A percentile compares a stretch with the other conserved stretches of the same genome.
Evolutionary conservation across 805 yeast genomes (phyloP).

Genomic region (Alloascoidea hylecoeti): DNA sequence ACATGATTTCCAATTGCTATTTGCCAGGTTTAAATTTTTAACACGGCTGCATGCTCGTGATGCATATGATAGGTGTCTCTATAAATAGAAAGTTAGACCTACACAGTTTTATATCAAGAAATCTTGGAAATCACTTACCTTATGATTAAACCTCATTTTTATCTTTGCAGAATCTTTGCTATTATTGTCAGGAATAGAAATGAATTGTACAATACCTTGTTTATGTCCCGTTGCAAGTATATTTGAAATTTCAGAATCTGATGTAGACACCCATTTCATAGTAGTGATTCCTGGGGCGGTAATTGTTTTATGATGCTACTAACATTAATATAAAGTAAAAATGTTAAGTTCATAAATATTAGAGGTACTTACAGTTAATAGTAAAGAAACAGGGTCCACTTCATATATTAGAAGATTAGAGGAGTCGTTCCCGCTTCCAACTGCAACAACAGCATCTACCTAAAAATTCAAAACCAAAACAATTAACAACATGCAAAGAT

Average conservation of each 20-base stretch:
- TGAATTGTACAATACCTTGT: conserved; percentile 60
- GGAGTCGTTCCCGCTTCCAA: conserved; percentile 33
- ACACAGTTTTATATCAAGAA: too few relatives aligned
- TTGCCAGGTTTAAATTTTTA: conserved; percentile 21
- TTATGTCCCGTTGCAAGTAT: conserved; percentile 53
- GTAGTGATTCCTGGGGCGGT: conserved; percentile 37
- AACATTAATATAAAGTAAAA: not conserved
- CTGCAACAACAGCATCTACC: conserved; percentile 29
- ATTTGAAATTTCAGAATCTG: conserved; percentile 27
- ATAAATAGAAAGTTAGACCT: too few relatives aligned
- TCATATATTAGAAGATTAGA: conserved; percentile 40
- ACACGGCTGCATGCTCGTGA: too few relatives aligned
- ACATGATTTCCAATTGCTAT: conserved; percentile 26
- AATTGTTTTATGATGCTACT: conserved; percentile 39
- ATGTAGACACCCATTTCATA: conserved; percentile 23
- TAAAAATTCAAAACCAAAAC: conserved; percentile 3
- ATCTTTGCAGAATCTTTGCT: conserved; percentile 52
- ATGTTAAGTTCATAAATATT: not conserved
- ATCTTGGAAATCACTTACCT: conserved; percentile 28
- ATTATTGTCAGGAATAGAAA: conserved; percentile 45
- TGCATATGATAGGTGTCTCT: too few relatives aligned
- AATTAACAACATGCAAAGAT: too few relatives aligned
- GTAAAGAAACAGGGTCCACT: conserved; percentile 18
- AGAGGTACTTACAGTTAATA: not conserved
- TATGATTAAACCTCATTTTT: conserved; percentile 66